Evolutionary conservation across 345 rosid genomes (phyloP).

Genomic region (Camelina sativa): DNA sequence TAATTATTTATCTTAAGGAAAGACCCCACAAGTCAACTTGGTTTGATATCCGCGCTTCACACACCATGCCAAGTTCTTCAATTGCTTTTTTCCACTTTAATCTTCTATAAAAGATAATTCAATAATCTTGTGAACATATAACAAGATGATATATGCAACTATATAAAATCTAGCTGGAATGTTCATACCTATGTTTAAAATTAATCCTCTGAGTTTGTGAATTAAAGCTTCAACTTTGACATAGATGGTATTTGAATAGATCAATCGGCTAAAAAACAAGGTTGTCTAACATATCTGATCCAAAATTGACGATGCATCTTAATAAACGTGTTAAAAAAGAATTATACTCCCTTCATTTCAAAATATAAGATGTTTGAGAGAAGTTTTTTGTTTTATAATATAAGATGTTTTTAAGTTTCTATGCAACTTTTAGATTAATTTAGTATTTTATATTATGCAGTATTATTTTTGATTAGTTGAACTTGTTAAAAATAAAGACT

Average conservation of each 20-base stretch:
- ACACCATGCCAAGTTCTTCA: slow-evolving; percentile 14
- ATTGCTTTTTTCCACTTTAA: background rate
- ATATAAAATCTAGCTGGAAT: background rate
- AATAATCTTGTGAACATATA: background rate
- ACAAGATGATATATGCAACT: background rate
- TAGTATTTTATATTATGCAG: too few relatives aligned
- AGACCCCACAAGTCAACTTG: slow-evolving; percentile 30
- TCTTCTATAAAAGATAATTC: background rate
- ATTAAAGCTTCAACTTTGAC: background rate
- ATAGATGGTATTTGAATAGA: background rate
- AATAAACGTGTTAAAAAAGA: too few relatives aligned
- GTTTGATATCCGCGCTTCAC: slow-evolving; percentile 27
- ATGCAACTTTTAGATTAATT: too few relatives aligned
- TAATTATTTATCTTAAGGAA: background rate
- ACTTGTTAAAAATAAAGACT: too few relatives aligned
- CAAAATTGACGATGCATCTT: too few relatives aligned
- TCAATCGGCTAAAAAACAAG: too few relatives aligned
- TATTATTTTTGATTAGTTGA: too few relatives aligned
- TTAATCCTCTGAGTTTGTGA: background rate
- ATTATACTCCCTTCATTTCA: too few relatives aligned
- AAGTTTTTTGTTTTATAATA: too few relatives aligned
- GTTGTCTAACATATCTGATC: background rate
- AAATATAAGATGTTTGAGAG: too few relatives aligned
- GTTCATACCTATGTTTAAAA: background rate
- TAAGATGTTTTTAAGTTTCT: too few relatives aligned